Percentiles rank a stretch among this genome's conserved stretches.
Conservation (phyloP, 1,284 basidiomycete genomes). For the Ganoderma boninense region DNA sequence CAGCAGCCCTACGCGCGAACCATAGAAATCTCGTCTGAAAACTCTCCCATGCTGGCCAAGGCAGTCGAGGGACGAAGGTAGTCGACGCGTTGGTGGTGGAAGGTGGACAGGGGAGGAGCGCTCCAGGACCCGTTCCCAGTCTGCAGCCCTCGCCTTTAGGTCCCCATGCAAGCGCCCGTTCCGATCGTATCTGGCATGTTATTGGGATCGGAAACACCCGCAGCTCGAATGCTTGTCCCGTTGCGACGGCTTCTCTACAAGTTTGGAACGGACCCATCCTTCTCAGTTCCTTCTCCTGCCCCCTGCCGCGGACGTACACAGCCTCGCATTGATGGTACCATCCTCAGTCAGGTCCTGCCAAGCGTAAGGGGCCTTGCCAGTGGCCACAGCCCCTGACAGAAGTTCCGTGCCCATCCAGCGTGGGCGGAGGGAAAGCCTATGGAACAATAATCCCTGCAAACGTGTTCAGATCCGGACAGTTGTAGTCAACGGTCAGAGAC, state of each 20-base stretch:
- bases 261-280: background rate
- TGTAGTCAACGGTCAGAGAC: background rate
- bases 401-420: no score
- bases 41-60: conserved; percentile 16
- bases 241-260: background rate
- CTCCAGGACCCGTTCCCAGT: background rate
- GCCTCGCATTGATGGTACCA: background rate
- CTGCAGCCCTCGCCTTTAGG: background rate
- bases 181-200: background rate
- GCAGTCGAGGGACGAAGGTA: background rate
- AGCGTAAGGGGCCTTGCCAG: background rate
- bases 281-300: background rate
- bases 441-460: background rate
- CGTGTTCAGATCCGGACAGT: no score
- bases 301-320: background rate
- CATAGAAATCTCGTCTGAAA: conserved; percentile 20
- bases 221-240: background rate
- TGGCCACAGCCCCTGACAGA: no score
- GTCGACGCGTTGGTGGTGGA: background rate
- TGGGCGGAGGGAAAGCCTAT: background rate
- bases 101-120: background rate
- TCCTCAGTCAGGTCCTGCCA: background rate
- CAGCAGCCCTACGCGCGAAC: conserved; percentile 19
- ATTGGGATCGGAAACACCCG: conserved; percentile 1
- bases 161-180: background rate